These are phyloP conservation scores for Pestalotiopsis sp. DNA, from an alignment of 2,329 filamentous ascomycete genomes.

Conservation along the genomic window DNA sequence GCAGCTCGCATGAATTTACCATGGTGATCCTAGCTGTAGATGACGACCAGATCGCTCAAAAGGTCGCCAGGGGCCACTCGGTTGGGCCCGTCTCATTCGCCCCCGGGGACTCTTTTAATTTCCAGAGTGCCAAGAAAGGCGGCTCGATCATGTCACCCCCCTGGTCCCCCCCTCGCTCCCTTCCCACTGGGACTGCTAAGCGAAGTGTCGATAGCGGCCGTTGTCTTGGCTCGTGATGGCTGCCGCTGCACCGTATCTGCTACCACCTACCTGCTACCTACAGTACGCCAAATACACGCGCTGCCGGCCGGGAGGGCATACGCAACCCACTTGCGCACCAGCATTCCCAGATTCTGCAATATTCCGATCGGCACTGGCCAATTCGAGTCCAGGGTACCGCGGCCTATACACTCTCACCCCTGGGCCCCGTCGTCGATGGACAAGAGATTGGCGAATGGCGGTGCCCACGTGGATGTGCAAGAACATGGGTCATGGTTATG, in stretches of 20 bases:
- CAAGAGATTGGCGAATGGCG: slow-evolving; percentile 5
- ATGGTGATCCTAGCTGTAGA: neutral
- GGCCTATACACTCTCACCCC: neutral
- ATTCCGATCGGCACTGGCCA: slow-evolving; percentile 1
- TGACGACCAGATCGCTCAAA: slow-evolving; percentile 1
- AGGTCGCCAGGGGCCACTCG: neutral
- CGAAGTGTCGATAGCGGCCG: neutral
- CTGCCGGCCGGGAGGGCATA: neutral
- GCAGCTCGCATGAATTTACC: neutral
- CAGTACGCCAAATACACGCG: neutral
- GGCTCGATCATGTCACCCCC: neutral
- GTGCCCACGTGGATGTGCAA: slow-evolving; percentile 7
- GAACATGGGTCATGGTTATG: neutral
- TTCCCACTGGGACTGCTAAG: neutral
- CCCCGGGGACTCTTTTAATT: neutral
- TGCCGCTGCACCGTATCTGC: too few relatives aligned
- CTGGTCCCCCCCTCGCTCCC: neutral
- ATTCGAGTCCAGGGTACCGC: neutral
- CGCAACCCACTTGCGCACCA: neutral
- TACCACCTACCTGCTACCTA: neutral
- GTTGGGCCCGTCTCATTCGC: neutral
- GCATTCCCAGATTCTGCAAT: neutral
- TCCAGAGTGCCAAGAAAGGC: neutral
- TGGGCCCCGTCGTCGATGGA: neutral
- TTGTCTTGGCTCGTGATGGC: neutral